Evolutionary conservation across 2,329 filamentous ascomycete species (phyloP).

Genomic region (Didymella keratinophila): DNA sequence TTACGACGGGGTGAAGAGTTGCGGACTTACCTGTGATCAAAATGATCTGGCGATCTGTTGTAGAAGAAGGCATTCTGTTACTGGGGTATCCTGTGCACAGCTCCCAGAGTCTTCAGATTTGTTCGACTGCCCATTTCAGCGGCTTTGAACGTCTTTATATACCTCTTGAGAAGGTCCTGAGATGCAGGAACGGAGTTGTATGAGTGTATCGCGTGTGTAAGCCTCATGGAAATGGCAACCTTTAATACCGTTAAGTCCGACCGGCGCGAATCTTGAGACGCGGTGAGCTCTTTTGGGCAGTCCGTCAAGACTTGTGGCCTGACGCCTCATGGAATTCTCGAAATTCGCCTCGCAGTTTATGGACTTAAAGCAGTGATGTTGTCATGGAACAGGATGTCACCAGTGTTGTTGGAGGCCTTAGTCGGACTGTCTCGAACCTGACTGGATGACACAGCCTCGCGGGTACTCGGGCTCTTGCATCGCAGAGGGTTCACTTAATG

Average conservation of each 20-base stretch:
- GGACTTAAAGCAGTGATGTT: slow-evolving; percentile 3
- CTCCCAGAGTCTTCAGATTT: not conserved
- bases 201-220: not conserved
- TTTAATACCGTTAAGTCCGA: slow-evolving; percentile 2
- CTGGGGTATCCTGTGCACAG: not conserved
- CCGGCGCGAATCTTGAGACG: not conserved
- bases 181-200: not conserved
- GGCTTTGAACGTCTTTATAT: slow-evolving; percentile 1
- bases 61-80: slow-evolving; percentile 8
- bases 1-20: not conserved
- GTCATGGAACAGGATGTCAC: not conserved
- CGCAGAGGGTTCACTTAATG: not conserved
- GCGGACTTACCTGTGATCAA: slow-evolving; percentile 37
- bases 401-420: not conserved
- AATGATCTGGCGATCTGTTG: slow-evolving; percentile 35
- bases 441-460: not conserved
- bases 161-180: not conserved
- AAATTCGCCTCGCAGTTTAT: not conserved
- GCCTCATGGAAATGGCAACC: not conserved
- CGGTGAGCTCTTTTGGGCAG: slow-evolving; percentile 11
- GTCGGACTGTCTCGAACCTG: not conserved
- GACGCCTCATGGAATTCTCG: not conserved
- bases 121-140: not conserved
- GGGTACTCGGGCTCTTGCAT: not conserved
- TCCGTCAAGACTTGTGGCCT: not conserved